These are phyloP conservation scores for Silene vulgaris DNA, from an alignment of 179 eudicot species.

Conservation along the genomic window DNA sequence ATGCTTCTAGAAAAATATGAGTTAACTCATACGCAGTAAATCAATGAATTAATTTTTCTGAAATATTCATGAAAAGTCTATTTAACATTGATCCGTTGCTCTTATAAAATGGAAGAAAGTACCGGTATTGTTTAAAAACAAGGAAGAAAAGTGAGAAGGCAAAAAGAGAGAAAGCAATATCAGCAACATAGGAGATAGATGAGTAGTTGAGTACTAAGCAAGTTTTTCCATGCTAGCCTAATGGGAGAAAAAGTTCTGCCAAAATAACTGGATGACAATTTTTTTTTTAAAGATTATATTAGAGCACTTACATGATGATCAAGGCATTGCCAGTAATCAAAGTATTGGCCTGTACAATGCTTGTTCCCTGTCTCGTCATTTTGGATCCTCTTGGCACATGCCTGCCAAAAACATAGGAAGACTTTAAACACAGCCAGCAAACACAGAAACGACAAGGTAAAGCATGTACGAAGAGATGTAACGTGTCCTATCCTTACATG, in stretches of 20 bases:
- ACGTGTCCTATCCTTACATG: background rate
- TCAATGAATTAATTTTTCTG: background rate
- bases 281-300: background rate
- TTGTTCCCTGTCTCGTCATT: slow-evolving; percentile 20
- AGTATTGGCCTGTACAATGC: slow-evolving; percentile 24
- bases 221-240: background rate
- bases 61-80: background rate
- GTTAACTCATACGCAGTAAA: background rate
- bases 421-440: background rate
- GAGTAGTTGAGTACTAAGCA: background rate
- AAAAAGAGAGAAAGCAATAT: background rate
- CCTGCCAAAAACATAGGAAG: slow-evolving; percentile 13
- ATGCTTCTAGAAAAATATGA: background rate
- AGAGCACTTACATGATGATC: slow-evolving; percentile 18
- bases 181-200: background rate
- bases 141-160: background rate
- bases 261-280: background rate
- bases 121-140: background rate
- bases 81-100: background rate
- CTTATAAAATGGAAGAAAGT: background rate
- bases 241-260: background rate
- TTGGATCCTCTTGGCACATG: slow-evolving; percentile 20
- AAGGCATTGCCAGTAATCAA: slow-evolving; percentile 25
- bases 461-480: background rate
- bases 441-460: background rate